Evolutionary conservation across 1,284 basidiomycete genomes (phyloP).

Genomic region (Ceratobasidium sp.): DNA sequence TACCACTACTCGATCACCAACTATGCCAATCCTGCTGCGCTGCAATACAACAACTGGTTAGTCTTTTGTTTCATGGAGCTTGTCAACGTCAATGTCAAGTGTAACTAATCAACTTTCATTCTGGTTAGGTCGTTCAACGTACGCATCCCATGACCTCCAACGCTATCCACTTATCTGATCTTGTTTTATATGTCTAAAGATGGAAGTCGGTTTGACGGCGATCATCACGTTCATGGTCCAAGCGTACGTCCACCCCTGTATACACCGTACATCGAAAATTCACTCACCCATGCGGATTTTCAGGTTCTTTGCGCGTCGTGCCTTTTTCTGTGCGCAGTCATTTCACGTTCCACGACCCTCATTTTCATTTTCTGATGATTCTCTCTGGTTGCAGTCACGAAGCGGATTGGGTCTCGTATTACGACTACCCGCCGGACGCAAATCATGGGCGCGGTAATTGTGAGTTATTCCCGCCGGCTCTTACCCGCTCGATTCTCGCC

Average conservation of each 20-base stretch:
- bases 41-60: constrained; percentile 51
- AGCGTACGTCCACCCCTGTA: constrained; percentile 44
- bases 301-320: constrained; percentile 53
- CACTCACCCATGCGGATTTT: constrained; percentile 22
- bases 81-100: constrained; percentile 6
- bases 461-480: constrained; percentile 45
- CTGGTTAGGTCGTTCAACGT: constrained; percentile 52
- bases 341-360: not conserved
- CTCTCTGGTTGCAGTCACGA: constrained; percentile 1
- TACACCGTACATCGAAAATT: constrained; percentile 20
- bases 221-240: constrained; percentile 52
- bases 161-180: not conserved
- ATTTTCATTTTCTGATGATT: not conserved
- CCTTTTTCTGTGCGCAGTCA: constrained; percentile 51
- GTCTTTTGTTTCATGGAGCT: constrained; percentile 20
- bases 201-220: constrained; percentile 39
- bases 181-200: not conserved
- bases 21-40: constrained; percentile 49
- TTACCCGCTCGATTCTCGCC: constrained; percentile 11
- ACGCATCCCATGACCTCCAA: constrained; percentile 12
- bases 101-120: not conserved
- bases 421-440: constrained; percentile 51
- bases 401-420: constrained; percentile 30
- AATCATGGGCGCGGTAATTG: constrained; percentile 51
- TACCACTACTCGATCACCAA: constrained; percentile 51